These are phyloP conservation scores for Mycena floridula DNA, from an alignment of 768 basidiomycete species.

Conservation along the genomic window DNA sequence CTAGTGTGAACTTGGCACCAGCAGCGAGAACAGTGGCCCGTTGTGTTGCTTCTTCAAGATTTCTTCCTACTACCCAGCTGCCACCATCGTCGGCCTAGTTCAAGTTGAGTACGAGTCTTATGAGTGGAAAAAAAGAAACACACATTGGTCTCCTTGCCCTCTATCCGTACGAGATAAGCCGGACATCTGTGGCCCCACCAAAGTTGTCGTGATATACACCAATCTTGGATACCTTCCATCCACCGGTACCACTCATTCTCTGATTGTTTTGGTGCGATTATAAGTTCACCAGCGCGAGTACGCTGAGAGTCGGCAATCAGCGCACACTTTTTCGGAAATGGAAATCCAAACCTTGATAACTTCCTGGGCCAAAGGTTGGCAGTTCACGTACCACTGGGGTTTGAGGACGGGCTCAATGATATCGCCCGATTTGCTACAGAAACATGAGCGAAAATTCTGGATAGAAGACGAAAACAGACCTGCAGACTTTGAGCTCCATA, in stretches of 20 bases:
- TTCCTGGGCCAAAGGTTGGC: conserved; percentile 85
- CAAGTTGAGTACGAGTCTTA: neutral
- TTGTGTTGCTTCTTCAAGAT: conserved; percentile 66
- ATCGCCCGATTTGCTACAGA: conserved; percentile 85
- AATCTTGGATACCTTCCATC: conserved; percentile 93
- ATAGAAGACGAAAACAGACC: conserved; percentile 31
- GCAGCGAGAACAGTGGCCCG: conserved; percentile 66
- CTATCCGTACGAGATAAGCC: conserved; percentile 86
- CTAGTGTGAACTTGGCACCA: conserved; percentile 63
- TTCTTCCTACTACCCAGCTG: conserved; percentile 90
- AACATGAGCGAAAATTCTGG: conserved; percentile 1
- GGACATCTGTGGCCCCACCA: conserved; percentile 99
- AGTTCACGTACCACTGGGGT: conserved; percentile 99
- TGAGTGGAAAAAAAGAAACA: conserved; percentile 12
- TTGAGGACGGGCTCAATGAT: conserved; percentile 92
- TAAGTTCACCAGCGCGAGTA: conserved; percentile 80
- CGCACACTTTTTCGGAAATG: neutral
- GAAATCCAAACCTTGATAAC: conserved; percentile 63
- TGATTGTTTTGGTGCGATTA: conserved; percentile 76
- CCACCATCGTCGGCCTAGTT: conserved; percentile 58
- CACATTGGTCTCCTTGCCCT: conserved; percentile 68
- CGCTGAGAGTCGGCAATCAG: conserved; percentile 43
- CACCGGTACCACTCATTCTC: conserved; percentile 96
- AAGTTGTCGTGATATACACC: conserved; percentile 97
- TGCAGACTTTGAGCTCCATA: conserved; percentile 95